A percentile compares a stretch with the other conserved stretches of the same genome.
Conservation (phyloP, 225 moss, liverwort and hornwort species). For the Takakia lepidozioides region DNA sequence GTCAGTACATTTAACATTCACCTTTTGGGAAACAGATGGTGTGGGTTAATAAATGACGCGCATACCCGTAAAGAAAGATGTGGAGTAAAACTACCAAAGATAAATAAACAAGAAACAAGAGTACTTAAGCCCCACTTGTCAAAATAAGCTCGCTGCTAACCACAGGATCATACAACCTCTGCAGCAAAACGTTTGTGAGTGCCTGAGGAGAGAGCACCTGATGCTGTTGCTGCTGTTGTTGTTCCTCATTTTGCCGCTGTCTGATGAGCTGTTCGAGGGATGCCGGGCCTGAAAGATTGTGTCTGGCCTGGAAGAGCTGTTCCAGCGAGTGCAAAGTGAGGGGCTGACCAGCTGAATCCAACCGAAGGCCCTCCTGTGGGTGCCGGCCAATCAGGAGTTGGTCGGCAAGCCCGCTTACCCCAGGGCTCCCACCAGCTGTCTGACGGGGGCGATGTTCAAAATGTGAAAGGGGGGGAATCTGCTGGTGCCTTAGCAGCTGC, state of each 20-base stretch:
- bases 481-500: conserved; percentile 75
- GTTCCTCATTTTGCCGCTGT: conserved; percentile 67
- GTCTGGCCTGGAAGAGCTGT: conserved; percentile 66
- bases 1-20: too few relatives aligned
- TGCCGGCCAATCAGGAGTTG: conserved; percentile 65
- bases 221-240: conserved; percentile 27
- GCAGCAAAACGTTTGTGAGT: too few relatives aligned
- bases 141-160: too few relatives aligned
- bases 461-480: conserved; percentile 50
- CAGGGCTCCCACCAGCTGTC: too few relatives aligned
- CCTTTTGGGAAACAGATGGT: too few relatives aligned
- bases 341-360: conserved; percentile 28
- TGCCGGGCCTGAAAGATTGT: conserved; percentile 38
- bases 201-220: too few relatives aligned
- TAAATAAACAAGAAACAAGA: too few relatives aligned
- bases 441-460: conserved; percentile 80
- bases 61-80: too few relatives aligned
- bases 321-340: conserved; percentile 48
- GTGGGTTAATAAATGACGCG: too few relatives aligned
- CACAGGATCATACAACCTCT: too few relatives aligned
- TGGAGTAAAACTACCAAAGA: too few relatives aligned
- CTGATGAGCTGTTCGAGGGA: conserved; percentile 75
- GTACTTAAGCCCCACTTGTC: too few relatives aligned
- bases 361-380: conserved; percentile 51
- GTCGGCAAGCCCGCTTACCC: conserved; percentile 72